Percentiles rank a stretch among this genome's conserved stretches.
Conservation (phyloP, 1,139 yeast genomes). For the Geotrichum phurueaensis region DNA sequence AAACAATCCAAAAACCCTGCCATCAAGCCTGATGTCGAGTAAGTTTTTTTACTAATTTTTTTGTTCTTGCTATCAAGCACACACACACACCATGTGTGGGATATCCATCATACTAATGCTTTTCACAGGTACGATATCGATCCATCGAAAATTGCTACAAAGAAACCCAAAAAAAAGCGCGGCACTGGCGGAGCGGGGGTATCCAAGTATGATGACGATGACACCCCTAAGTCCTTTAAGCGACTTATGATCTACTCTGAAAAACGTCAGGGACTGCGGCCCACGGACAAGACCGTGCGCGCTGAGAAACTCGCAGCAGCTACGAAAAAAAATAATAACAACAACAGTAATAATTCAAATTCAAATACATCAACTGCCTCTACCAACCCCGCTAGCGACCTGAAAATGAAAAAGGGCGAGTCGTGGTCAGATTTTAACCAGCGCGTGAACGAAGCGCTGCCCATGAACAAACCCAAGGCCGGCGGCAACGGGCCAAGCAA, state of each 20-base stretch:
- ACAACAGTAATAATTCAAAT: background rate
- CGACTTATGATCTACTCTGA: constrained; percentile 29
- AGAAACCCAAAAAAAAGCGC: constrained; percentile 13
- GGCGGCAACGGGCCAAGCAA: constrained; percentile 18
- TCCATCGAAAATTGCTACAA: constrained; percentile 1
- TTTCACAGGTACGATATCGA: background rate
- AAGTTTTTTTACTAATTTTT: background rate
- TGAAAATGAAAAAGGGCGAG: constrained; percentile 34
- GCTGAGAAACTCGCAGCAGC: background rate
- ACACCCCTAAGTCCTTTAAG: constrained; percentile 32
- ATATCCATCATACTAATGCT: background rate
- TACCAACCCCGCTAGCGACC: constrained; percentile 15
- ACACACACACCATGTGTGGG: background rate
- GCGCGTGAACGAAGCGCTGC: constrained; percentile 39
- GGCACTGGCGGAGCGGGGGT: background rate
- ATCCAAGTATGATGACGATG: constrained; percentile 25
- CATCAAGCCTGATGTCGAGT: background rate
- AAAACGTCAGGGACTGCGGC: constrained; percentile 19
- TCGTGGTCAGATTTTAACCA: constrained; percentile 35
- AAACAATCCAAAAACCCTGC: background rate
- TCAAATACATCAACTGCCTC: constrained; percentile 1
- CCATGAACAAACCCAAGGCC: constrained; percentile 32
- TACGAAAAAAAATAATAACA: background rate
- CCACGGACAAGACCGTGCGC: constrained; percentile 4
- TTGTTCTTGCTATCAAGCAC: background rate